Evolutionary conservation across 169 alveolate species (phyloP), one percentile per base, ranked within the genome.

Genomic region (Plasmodium coatneyi): DNA sequence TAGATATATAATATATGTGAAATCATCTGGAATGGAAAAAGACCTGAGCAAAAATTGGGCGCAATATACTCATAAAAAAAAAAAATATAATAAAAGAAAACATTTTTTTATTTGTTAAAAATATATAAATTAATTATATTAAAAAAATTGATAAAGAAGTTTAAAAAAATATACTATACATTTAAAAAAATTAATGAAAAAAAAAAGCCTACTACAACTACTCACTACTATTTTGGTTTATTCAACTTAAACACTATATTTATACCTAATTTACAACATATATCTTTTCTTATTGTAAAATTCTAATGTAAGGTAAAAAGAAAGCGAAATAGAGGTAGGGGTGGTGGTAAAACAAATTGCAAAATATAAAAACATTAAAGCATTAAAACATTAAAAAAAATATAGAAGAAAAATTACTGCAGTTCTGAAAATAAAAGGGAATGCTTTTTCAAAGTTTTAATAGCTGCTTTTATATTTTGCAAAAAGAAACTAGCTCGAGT

Each of bases 341-440:
- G 43, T 74, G 43, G 22, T 0, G 22, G 43, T 0, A 74, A 74
- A 74, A 34, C 56, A 74, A 74, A 74, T 34, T 74, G 43, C 28
- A 74, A 74, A 74, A 74, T 34, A 74, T 74, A 39, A 74, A 74
- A 74, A 74, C 16, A 74, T 34, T 74, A 32, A 74, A 74, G 43
- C 36, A 74, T 14, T 74, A 34, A 19, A 28, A 71, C 41, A 32
- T 32, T 14, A 30, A 71, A 71, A 71, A 70, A 14, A 25, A 25
- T 66, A 66, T 19, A 66, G 76, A 66, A 22, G 36, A 25, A 66
- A 66, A 22, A 66, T 25, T 9, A 32, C n/a, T 66, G 32, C 22
- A 28, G 76, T 66, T 66, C 19, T 7, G 22, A 49, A 49, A 49
- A 49, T 14, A 49, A 49, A 49, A 49, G 2, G 60, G 22, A 66